Conservation (phyloP, 129 eudicot genomes). For the Ambrosia trifida region DNA sequence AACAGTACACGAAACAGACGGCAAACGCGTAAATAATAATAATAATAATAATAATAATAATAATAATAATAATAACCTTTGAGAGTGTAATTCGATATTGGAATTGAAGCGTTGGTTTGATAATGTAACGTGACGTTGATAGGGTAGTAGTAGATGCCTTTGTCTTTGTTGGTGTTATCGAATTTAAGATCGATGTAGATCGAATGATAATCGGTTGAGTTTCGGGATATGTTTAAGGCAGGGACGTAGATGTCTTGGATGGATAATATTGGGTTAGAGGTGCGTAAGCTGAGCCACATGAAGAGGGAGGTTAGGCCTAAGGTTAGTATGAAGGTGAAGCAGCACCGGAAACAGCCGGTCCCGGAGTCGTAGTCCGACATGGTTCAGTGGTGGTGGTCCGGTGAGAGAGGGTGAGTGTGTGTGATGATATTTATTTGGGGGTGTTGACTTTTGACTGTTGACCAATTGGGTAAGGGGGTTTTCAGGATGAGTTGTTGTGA, state of each 20-base stretch:
- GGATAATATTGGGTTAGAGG: constrained; percentile 52
- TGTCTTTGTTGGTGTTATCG: constrained; percentile 59
- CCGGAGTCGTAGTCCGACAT: constrained; percentile 42
- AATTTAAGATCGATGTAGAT: constrained; percentile 63
- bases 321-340: constrained; percentile 53
- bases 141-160: constrained; percentile 55
- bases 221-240: constrained; percentile 46
- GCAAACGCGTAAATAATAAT: no score
- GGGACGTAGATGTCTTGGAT: constrained; percentile 62
- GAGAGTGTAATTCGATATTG: constrained; percentile 44
- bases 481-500: no score
- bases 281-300: constrained; percentile 66
- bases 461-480: no score
- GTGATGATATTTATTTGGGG: background rate
- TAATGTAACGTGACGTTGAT: constrained; percentile 39
- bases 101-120: constrained; percentile 23
- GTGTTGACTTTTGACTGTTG: background rate
- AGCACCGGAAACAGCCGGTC: constrained; percentile 47
- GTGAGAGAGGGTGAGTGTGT: background rate
- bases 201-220: constrained; percentile 39
- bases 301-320: constrained; percentile 60
- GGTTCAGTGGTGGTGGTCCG: constrained; percentile 8
- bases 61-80: background rate
- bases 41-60: no score
- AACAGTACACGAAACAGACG: no score